These are phyloP conservation scores for Phytopythium kandeliae DNA, from an alignment of 352 stramenopile species.

Conservation along the genomic window DNA sequence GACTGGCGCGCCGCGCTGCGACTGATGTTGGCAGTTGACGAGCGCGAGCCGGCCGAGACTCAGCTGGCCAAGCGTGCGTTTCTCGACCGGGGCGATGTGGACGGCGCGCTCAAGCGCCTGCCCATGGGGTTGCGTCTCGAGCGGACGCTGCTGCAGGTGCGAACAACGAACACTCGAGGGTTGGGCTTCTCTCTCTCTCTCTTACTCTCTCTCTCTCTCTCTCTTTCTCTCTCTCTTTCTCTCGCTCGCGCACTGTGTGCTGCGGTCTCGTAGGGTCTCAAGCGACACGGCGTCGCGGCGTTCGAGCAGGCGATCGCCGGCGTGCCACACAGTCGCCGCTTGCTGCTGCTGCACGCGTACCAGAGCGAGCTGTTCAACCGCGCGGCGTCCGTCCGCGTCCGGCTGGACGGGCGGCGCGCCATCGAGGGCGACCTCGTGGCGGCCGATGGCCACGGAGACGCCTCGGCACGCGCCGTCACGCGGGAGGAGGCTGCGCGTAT, in stretches of 20 bases:
- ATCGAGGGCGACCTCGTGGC: slow-evolving; percentile 57
- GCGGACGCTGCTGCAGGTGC: slow-evolving; percentile 48
- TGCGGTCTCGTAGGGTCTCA: slow-evolving; percentile 25
- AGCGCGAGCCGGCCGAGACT: slow-evolving; percentile 28
- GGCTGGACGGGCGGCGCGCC: slow-evolving; percentile 23
- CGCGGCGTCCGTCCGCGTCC: slow-evolving; percentile 48
- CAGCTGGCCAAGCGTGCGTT: slow-evolving; percentile 39
- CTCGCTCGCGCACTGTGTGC: background rate
- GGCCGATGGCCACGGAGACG: slow-evolving; percentile 6
- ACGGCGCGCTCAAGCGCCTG: slow-evolving; percentile 51
- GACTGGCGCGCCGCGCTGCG: slow-evolving; percentile 51
- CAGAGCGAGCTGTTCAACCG: slow-evolving; percentile 75
- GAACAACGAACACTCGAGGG: background rate
- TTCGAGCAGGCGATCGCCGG: slow-evolving; percentile 50
- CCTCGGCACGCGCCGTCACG: slow-evolving; percentile 25
- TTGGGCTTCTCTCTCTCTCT: too few species aligned
- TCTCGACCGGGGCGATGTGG: slow-evolving; percentile 34
- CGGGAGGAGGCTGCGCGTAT: slow-evolving; percentile 29
- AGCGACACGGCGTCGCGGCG: slow-evolving; percentile 40
- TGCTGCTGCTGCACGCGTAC: slow-evolving; percentile 76
- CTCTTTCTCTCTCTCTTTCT: too few species aligned
- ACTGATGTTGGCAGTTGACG: slow-evolving; percentile 35
- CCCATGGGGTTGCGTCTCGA: slow-evolving; percentile 38
- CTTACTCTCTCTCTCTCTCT: too few species aligned
- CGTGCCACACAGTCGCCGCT: slow-evolving; percentile 48